These are phyloP conservation scores for Fraxinus floribunda DNA, from an alignment of 305 asterid genomes.

Conservation along the genomic window DNA sequence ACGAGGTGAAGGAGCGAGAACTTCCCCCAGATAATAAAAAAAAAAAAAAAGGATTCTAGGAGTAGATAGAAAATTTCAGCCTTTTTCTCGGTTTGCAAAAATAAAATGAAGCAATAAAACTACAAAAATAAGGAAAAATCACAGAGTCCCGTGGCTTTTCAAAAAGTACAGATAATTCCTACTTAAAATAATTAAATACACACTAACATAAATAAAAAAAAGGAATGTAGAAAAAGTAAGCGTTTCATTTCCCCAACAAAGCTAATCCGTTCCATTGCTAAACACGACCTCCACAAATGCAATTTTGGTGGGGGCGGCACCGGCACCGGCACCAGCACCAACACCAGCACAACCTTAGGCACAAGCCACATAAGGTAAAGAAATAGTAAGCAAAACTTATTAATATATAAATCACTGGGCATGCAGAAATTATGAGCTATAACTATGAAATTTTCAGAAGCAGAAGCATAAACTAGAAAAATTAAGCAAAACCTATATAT, in stretches of 20 bases:
- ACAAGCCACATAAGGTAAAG: not conserved
- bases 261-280: not conserved
- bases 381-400: not conserved
- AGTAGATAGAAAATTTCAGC: too few species aligned
- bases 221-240: not conserved
- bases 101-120: not conserved
- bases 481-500: not conserved
- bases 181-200: not conserved
- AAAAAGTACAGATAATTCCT: not conserved
- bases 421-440: not conserved
- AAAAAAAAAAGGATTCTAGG: too few species aligned
- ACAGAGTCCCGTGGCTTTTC: not conserved
- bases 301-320: not conserved
- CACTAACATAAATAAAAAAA: not conserved
- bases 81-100: not conserved
- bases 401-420: not conserved
- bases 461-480: not conserved
- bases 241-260: not conserved
- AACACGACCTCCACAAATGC: not conserved
- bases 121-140: not conserved
- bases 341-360: not conserved
- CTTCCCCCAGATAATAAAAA: too few species aligned
- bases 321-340: not conserved
- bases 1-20: too few species aligned
- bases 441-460: not conserved